These are phyloP conservation scores for Boletus insuetus DNA, from an alignment of 768 basidiomycete genomes.

Conservation along the genomic window DNA sequence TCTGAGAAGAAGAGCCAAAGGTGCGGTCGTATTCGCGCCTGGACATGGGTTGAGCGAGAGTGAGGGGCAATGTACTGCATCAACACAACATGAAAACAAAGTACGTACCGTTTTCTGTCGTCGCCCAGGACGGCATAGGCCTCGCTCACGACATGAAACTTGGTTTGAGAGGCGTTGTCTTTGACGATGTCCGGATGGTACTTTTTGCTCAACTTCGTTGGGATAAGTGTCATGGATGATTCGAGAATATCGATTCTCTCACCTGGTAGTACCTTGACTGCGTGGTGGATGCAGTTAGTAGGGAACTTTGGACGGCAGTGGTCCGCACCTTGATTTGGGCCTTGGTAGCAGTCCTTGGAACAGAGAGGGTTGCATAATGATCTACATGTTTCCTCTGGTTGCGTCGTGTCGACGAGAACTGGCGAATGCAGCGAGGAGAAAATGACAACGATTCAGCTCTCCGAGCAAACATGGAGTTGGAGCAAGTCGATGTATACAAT, in stretches of 20 bases:
- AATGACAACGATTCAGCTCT: background rate
- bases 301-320: background rate
- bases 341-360: conserved; percentile 29
- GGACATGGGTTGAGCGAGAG: background rate
- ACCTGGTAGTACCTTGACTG: conserved; percentile 34
- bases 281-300: background rate
- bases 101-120: conserved; percentile 41
- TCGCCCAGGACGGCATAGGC: conserved; percentile 46
- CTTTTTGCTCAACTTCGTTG: conserved; percentile 43
- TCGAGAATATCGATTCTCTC: background rate
- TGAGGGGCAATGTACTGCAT: background rate
- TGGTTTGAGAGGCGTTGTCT: conserved; percentile 37
- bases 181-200: conserved; percentile 45
- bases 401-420: conserved; percentile 21
- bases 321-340: conserved; percentile 32
- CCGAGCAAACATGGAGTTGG: background rate
- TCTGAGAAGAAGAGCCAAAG: conserved; percentile 10
- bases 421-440: background rate
- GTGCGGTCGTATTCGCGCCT: conserved; percentile 34
- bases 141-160: conserved; percentile 46
- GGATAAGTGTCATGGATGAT: background rate
- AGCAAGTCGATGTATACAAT: background rate
- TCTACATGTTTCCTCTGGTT: conserved; percentile 15
- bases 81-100: background rate
- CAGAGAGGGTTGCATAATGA: conserved; percentile 28